Conservation (phyloP, 1,284 basidiomycete species). For the Amylostereum areolatum region DNA sequence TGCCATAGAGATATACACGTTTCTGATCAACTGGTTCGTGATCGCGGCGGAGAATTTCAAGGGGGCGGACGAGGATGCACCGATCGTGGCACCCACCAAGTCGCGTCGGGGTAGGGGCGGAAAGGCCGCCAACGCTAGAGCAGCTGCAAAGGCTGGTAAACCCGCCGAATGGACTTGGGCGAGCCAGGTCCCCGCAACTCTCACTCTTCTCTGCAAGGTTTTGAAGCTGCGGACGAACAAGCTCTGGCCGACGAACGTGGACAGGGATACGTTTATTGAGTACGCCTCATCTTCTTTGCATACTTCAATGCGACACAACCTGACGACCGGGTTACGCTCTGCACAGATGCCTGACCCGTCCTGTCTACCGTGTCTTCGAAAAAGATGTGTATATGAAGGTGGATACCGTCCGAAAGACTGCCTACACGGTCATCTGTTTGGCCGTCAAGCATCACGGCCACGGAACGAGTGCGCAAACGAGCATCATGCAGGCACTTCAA, state of each 20-base stretch:
- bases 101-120: slow-evolving; percentile 51
- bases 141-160: slow-evolving; percentile 37
- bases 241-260: slow-evolving; percentile 83
- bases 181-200: slow-evolving; percentile 66
- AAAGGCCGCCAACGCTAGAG: slow-evolving; percentile 39
- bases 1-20: slow-evolving; percentile 84
- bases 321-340: slow-evolving; percentile 3
- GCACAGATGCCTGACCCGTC: slow-evolving; percentile 75
- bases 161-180: slow-evolving; percentile 67
- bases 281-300: slow-evolving; percentile 28
- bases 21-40: slow-evolving; percentile 84
- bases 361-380: slow-evolving; percentile 84
- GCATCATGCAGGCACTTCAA: slow-evolving; percentile 88
- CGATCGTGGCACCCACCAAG: slow-evolving; percentile 37
- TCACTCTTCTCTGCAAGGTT: slow-evolving; percentile 67
- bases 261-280: slow-evolving; percentile 82
- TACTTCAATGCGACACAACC: neutral
- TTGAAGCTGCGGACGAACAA: slow-evolving; percentile 72
- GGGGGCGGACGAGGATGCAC: slow-evolving; percentile 46
- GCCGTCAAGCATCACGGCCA: slow-evolving; percentile 92
- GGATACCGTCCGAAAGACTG: slow-evolving; percentile 61
- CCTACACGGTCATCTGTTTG: slow-evolving; percentile 87
- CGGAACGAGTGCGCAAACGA: slow-evolving; percentile 78
- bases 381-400: slow-evolving; percentile 86
- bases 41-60: slow-evolving; percentile 71